phyloP scores from a whole-genome alignment of 2,329 filamentous ascomycete species.

The Scortechinia acanthostroma region DNA sequence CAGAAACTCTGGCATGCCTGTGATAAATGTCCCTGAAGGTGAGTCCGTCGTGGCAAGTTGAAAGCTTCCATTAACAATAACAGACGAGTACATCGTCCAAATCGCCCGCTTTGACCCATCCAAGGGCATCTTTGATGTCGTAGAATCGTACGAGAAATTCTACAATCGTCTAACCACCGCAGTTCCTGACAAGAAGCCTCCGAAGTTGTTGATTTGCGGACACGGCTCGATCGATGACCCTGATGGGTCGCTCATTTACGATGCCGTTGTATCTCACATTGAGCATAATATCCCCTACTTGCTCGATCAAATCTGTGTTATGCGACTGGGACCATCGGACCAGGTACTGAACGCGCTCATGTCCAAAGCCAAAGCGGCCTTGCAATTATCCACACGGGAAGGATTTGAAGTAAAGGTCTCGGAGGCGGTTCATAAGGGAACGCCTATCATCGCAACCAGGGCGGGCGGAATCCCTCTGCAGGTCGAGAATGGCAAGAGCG shows the following conservation, averaged over 20 bases:
- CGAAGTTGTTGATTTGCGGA: slow-evolving; percentile 54
- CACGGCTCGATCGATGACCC: slow-evolving; percentile 60
- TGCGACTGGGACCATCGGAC: slow-evolving; percentile 52
- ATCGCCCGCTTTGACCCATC: slow-evolving; percentile 60
- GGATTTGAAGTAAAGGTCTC: slow-evolving; percentile 65
- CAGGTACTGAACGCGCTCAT: slow-evolving; percentile 58
- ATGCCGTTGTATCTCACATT: slow-evolving; percentile 41
- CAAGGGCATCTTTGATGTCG: slow-evolving; percentile 55
- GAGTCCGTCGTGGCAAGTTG: slow-evolving; percentile 10
- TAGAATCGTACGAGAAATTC: slow-evolving; percentile 51
- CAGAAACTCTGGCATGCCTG: neutral
- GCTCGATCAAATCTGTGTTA: slow-evolving; percentile 41
- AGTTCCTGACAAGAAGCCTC: slow-evolving; percentile 23
- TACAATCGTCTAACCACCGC: slow-evolving; percentile 35
- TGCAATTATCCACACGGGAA: slow-evolving; percentile 59
- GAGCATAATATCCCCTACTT: slow-evolving; percentile 35
- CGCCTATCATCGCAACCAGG: slow-evolving; percentile 52
- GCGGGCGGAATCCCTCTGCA: slow-evolving; percentile 60
- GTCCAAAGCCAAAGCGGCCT: slow-evolving; percentile 45
- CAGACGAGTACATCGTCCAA: slow-evolving; percentile 52
- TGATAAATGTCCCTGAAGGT: slow-evolving; percentile 29
- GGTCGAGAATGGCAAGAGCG: slow-evolving; percentile 48
- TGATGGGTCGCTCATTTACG: slow-evolving; percentile 48
- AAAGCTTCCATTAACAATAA: slow-evolving; percentile 4
- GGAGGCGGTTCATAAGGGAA: slow-evolving; percentile 57